Evolutionary conservation across 2,329 filamentous ascomycete genomes (phyloP).

Genomic region (Claviceps sp.): DNA sequence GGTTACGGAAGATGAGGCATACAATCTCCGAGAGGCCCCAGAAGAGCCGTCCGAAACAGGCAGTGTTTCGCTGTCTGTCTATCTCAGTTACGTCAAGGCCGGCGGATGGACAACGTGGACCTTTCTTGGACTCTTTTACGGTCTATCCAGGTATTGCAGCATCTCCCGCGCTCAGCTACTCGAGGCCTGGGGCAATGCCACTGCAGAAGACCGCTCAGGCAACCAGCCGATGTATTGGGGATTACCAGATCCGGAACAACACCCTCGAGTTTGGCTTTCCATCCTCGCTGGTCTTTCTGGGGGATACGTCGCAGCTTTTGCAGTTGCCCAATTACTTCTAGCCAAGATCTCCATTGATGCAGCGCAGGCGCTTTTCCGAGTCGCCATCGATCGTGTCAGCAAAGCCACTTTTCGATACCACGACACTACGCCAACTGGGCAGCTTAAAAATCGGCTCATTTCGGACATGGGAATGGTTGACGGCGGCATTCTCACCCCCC

Average conservation of each 20-base stretch:
- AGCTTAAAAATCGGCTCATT: constrained; percentile 84
- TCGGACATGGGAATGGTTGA: constrained; percentile 85
- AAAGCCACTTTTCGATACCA: constrained; percentile 81
- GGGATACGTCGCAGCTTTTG: constrained; percentile 43
- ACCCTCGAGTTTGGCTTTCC: constrained; percentile 63
- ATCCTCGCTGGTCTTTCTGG: constrained; percentile 55
- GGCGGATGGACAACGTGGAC: constrained; percentile 65
- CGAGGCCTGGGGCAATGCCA: constrained; percentile 69
- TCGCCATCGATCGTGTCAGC: constrained; percentile 60
- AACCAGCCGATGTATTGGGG: constrained; percentile 14
- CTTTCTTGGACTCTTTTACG: constrained; percentile 47
- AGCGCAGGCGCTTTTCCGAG: constrained; percentile 59
- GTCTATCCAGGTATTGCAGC: constrained; percentile 48
- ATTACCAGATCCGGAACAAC: constrained; percentile 47
- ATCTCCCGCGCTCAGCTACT: constrained; percentile 67
- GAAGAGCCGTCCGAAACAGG: constrained; percentile 37
- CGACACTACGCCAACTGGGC: constrained; percentile 76
- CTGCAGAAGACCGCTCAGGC: constrained; percentile 4
- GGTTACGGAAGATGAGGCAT: constrained; percentile 8
- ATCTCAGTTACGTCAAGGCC: constrained; percentile 76
- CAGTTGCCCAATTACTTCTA: constrained; percentile 52
- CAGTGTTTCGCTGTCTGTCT: constrained; percentile 61
- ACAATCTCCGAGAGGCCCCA: constrained; percentile 14
- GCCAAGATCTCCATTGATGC: constrained; percentile 69
- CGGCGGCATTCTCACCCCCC: constrained; percentile 64